A percentile compares a stretch with the other conserved stretches of the same genome.
These are phyloP conservation scores for Suillus bovinus DNA, from an alignment of 768 basidiomycete genomes.

Conservation along the genomic window DNA sequence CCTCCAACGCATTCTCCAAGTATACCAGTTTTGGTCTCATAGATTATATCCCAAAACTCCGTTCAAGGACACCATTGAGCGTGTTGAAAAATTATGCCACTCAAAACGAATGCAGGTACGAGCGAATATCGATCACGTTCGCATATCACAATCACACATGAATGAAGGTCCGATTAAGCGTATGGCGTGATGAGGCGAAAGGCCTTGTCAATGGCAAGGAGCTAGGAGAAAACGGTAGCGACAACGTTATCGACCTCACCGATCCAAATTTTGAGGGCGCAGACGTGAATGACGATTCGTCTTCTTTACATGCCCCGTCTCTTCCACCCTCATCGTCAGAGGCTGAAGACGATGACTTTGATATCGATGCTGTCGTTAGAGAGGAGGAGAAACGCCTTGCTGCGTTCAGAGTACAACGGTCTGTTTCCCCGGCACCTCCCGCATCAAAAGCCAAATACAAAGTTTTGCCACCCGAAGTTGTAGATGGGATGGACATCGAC, in stretches of 20 bases:
- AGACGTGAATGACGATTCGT: conserved; percentile 28
- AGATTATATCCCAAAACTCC: conserved; percentile 86
- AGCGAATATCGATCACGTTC: not conserved
- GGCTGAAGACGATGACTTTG: conserved; percentile 46
- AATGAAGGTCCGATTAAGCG: conserved; percentile 63
- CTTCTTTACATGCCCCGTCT: conserved; percentile 40
- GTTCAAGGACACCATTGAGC: conserved; percentile 82
- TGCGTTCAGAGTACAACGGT: conserved; percentile 20
- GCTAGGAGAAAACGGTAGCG: conserved; percentile 16
- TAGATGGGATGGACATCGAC: conserved; percentile 31
- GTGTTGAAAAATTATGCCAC: conserved; percentile 88
- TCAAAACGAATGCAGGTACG: conserved; percentile 83
- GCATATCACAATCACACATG: conserved; percentile 12
- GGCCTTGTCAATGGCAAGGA: conserved; percentile 41
- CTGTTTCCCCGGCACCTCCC: conserved; percentile 10
- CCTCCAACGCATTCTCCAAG: conserved; percentile 72
- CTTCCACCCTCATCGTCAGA: conserved; percentile 43
- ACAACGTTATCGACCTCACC: conserved; percentile 33
- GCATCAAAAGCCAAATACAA: conserved; percentile 12
- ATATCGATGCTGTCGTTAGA: conserved; percentile 51
- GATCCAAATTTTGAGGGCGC: conserved; percentile 27
- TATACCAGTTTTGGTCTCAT: conserved; percentile 97
- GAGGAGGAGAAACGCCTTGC: conserved; percentile 42
- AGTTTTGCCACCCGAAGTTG: conserved; percentile 9
- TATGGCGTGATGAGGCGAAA: conserved; percentile 73